Percentiles rank a stretch among this genome's conserved stretches.
Conservation (phyloP, 2,329 filamentous ascomycete species). For the Xylaria sp. region DNA sequence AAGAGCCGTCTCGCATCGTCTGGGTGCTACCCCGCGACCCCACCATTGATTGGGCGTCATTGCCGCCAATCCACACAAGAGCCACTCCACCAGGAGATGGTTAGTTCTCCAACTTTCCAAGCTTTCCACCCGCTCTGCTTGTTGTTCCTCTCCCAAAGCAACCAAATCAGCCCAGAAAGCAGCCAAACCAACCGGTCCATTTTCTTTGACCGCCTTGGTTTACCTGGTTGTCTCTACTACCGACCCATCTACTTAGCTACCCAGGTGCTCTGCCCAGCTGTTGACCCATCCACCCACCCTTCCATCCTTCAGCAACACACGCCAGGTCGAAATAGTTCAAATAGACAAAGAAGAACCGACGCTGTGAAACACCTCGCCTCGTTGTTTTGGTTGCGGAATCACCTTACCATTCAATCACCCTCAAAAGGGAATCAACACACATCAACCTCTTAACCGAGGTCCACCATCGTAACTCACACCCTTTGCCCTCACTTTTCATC, state of each 20-base stretch:
- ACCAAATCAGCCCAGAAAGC: too few relatives aligned
- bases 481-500: background rate
- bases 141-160: background rate
- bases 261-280: too few relatives aligned
- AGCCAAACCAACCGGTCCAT: background rate
- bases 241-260: background rate
- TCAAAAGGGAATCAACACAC: background rate
- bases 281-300: background rate
- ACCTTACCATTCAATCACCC: background rate
- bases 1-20: too few relatives aligned
- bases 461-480: background rate
- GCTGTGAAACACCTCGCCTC: background rate
- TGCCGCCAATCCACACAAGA: background rate
- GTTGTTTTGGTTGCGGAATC: background rate
- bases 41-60: constrained; percentile 32
- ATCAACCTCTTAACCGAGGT: background rate
- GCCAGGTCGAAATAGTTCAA: background rate
- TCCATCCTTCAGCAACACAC: background rate
- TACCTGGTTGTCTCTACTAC: background rate
- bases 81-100: background rate
- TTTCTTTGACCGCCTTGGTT: constrained; percentile 24
- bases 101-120: constrained; percentile 26
- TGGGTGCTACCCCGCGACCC: constrained; percentile 28
- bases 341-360: constrained; percentile 1
- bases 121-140: background rate